phyloP scores from a whole-genome alignment of 495 filamentous ascomycete species.

The Apiosordaria backusii region DNA sequence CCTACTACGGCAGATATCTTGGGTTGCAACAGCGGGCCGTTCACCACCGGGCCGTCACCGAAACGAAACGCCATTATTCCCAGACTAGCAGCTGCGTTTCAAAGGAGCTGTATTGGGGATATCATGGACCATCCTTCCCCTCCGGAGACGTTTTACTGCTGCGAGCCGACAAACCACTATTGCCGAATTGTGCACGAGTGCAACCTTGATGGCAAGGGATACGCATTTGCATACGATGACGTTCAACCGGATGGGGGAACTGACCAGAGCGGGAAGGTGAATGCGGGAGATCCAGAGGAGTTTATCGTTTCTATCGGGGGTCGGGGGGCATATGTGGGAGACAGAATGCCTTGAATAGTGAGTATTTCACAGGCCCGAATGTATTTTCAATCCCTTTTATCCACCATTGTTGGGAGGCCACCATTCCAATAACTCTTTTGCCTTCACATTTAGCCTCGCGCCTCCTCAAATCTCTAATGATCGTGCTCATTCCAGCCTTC shows the following conservation, averaged over 20 bases:
- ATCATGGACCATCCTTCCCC: slow-evolving; percentile 50
- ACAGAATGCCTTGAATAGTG: slow-evolving; percentile 21
- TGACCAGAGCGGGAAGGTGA: slow-evolving; percentile 66
- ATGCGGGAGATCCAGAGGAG: slow-evolving; percentile 53
- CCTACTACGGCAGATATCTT: slow-evolving; percentile 67
- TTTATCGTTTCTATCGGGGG: slow-evolving; percentile 70
- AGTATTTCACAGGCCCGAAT: too few species aligned
- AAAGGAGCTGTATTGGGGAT: slow-evolving; percentile 57
- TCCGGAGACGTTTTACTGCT: slow-evolving; percentile 52
- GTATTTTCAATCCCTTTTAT: too few species aligned
- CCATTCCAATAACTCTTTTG: too few species aligned
- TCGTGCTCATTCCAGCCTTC: background rate
- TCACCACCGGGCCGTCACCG: slow-evolving; percentile 52
- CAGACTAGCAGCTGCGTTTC: slow-evolving; percentile 66
- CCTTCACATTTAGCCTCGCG: too few species aligned
- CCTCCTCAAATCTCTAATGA: background rate
- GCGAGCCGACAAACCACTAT: slow-evolving; percentile 67
- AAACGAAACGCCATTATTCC: slow-evolving; percentile 60
- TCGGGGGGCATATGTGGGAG: slow-evolving; percentile 25
- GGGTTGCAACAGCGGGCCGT: slow-evolving; percentile 68
- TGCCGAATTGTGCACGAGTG: slow-evolving; percentile 62
- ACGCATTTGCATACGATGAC: slow-evolving; percentile 81
- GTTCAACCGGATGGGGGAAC: slow-evolving; percentile 58
- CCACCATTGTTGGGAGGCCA: too few species aligned
- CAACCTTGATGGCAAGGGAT: slow-evolving; percentile 64